Conservation (phyloP, 495 filamentous ascomycete species). For the Podospora appendiculata region DNA sequence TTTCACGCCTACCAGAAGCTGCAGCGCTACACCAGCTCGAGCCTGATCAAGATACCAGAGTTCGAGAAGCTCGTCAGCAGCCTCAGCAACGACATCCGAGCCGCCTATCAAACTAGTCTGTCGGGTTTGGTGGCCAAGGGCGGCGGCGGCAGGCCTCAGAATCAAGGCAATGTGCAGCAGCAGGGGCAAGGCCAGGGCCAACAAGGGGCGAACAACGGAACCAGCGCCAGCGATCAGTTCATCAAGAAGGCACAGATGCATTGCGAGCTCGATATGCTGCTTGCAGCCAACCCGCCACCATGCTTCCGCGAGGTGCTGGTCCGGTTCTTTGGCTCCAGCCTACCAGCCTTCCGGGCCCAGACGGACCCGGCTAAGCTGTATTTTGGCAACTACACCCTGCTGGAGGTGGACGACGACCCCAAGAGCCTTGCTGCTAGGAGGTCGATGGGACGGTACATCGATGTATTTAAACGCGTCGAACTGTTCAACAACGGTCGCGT, state of each 20-base stretch:
- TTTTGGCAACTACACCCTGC: slow-evolving; percentile 40
- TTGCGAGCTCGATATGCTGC: slow-evolving; percentile 42
- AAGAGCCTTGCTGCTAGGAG: slow-evolving; percentile 17
- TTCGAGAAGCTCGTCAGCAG: slow-evolving; percentile 41
- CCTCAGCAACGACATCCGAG: slow-evolving; percentile 36
- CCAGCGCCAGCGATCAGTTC: slow-evolving; percentile 25
- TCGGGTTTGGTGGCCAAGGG: slow-evolving; percentile 24
- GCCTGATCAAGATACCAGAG: slow-evolving; percentile 35
- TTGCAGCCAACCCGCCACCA: slow-evolving; percentile 35
- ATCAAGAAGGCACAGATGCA: slow-evolving; percentile 28
- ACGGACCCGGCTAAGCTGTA: slow-evolving; percentile 40
- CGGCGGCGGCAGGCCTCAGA: slow-evolving; percentile 13
- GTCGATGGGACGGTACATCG: slow-evolving; percentile 22
- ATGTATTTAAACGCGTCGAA: slow-evolving; percentile 33
- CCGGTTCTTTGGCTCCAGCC: slow-evolving; percentile 36
- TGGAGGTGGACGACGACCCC: slow-evolving; percentile 38
- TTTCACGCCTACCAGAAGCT: slow-evolving; percentile 42
- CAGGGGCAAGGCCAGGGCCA: slow-evolving; percentile 4
- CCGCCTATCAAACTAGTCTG: slow-evolving; percentile 35
- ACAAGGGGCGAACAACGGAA: not conserved
- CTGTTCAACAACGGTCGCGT: slow-evolving; percentile 2
- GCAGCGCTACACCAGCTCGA: slow-evolving; percentile 29
- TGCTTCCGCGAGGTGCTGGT: slow-evolving; percentile 39
- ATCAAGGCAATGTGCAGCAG: slow-evolving; percentile 20
- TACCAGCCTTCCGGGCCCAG: slow-evolving; percentile 29